These are phyloP conservation scores for Lippia alba DNA, from an alignment of 305 asterid genomes.

Conservation along the genomic window DNA sequence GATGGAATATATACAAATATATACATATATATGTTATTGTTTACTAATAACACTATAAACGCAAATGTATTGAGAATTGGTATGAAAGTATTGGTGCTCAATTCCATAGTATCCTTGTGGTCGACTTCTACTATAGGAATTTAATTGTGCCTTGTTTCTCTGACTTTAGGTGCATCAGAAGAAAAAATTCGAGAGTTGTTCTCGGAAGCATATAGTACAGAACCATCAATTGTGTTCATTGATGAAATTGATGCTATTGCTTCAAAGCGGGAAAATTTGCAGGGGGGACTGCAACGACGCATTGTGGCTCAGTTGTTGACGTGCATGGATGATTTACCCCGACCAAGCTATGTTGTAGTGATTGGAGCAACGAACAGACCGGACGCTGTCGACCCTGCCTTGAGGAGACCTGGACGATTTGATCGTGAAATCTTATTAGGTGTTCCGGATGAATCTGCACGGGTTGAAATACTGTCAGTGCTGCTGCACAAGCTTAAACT, in stretches of 20 bases:
- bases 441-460: slow-evolving; percentile 79
- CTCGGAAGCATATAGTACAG: slow-evolving; percentile 80
- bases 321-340: slow-evolving; percentile 77
- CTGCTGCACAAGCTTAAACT: slow-evolving; percentile 63
- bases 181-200: slow-evolving; percentile 86
- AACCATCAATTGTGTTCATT: slow-evolving; percentile 90
- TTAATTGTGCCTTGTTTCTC: slow-evolving; percentile 11
- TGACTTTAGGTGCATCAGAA: slow-evolving; percentile 66
- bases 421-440: slow-evolving; percentile 81
- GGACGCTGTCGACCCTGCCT: slow-evolving; percentile 81
- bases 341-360: slow-evolving; percentile 77
- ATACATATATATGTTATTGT: no score
- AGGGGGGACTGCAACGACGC: slow-evolving; percentile 87
- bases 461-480: slow-evolving; percentile 71
- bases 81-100: no score
- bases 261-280: slow-evolving; percentile 82
- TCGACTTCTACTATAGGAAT: not conserved
- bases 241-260: slow-evolving; percentile 96
- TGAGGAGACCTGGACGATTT: slow-evolving; percentile 94
- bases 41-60: no score
- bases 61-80: no score
- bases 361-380: slow-evolving; percentile 97
- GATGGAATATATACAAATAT: no score
- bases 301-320: slow-evolving; percentile 87
- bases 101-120: no score